A percentile compares a stretch with the other conserved stretches of the same genome.
Evolutionary conservation across 176 grass and related monocot genomes (phyloP).

Genomic region (Hordeum marinum): DNA sequence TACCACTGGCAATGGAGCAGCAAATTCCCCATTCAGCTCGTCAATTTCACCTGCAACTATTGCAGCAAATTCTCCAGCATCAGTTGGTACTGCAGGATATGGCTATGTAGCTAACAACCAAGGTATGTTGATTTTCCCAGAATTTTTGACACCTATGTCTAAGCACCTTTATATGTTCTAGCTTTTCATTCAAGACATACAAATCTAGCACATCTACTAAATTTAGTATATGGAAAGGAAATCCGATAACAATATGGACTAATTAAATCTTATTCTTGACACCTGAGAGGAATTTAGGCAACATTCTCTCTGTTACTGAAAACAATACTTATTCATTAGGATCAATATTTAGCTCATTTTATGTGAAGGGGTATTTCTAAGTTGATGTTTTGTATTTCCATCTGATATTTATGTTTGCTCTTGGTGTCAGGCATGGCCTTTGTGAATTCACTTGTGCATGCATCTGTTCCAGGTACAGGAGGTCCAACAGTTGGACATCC

Average conservation of each 20-base stretch:
- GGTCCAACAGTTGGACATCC: constrained; percentile 42
- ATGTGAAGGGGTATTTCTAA: neutral
- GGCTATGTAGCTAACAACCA: constrained; percentile 48
- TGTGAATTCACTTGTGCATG: constrained; percentile 37
- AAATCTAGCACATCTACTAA: neutral
- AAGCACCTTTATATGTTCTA: neutral
- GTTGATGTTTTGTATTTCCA: neutral
- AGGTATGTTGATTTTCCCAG: constrained; percentile 46
- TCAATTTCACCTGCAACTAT: constrained; percentile 39
- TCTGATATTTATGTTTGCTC: constrained; percentile 15
- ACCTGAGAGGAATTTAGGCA: neutral
- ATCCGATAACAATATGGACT: neutral
- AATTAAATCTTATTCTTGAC: neutral
- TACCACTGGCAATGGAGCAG: constrained; percentile 43
- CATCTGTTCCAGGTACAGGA: constrained; percentile 55
- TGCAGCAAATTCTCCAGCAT: constrained; percentile 50
- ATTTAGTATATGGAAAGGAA: neutral
- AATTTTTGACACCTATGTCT: neutral
- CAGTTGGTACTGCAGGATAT: constrained; percentile 36
- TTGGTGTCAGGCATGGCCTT: constrained; percentile 20
- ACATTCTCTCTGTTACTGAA: neutral
- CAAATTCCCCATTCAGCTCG: constrained; percentile 47
- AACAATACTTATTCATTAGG: neutral
- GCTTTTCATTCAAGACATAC: neutral
- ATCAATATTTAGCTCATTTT: neutral